Evolutionary conservation across 345 rosid genomes (phyloP).

Genomic region (Euphorbia tirucalli): DNA sequence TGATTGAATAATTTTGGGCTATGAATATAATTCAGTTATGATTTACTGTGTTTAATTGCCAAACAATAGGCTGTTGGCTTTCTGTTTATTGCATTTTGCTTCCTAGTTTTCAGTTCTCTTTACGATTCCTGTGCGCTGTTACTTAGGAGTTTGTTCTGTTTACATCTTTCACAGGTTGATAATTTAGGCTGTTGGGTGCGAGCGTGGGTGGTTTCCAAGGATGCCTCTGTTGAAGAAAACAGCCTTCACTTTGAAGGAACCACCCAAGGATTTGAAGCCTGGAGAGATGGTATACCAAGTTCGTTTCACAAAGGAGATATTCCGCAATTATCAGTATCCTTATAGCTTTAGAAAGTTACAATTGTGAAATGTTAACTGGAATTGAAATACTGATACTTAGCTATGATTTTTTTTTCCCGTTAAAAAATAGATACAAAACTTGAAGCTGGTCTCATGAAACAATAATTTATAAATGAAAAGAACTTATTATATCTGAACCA

Average conservation of each 20-base stretch:
- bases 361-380: neutral
- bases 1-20: neutral
- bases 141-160: neutral
- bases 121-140: neutral
- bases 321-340: constrained; percentile 84
- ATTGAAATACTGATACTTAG: neutral
- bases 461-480: neutral
- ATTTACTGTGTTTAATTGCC: neutral
- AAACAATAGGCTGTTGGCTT: neutral
- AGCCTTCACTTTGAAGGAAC: constrained; percentile 54
- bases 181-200: neutral
- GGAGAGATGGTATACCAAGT: constrained; percentile 76
- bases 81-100: neutral
- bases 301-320: constrained; percentile 91
- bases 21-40: neutral
- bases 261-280: constrained; percentile 71
- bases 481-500: neutral
- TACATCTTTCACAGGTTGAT: neutral
- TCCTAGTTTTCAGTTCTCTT: neutral
- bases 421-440: neutral
- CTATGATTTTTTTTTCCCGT: neutral
- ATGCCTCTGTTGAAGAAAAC: constrained; percentile 87
- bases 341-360: constrained; percentile 5
- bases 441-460: neutral
- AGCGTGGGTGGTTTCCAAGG: constrained; percentile 20